phyloP scores from a whole-genome alignment of 768 basidiomycete genomes.

The Pleurotus sapidus region DNA sequence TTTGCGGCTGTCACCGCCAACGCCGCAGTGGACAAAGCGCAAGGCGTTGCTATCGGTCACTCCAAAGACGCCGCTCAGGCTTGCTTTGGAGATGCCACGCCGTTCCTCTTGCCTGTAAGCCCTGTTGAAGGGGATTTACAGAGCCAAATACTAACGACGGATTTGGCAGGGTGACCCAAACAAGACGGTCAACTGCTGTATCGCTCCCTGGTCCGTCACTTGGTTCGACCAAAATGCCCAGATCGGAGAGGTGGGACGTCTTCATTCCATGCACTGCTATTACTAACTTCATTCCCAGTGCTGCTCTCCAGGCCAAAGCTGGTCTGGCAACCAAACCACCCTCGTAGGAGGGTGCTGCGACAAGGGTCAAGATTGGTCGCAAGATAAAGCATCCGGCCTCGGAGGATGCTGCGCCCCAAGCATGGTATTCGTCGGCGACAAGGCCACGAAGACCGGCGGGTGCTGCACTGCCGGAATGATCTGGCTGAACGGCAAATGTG shows the following conservation, averaged over 20 bases:
- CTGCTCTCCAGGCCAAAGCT: neutral
- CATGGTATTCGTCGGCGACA: neutral
- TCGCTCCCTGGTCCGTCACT: neutral
- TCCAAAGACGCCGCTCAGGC: neutral
- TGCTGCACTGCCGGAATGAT: conserved; percentile 3
- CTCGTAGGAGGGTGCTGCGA: neutral
- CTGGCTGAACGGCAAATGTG: conserved; percentile 3
- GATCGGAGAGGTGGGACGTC: neutral
- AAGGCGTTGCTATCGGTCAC: neutral
- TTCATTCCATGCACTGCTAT: neutral
- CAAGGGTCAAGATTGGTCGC: neutral
- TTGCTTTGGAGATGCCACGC: conserved; percentile 3
- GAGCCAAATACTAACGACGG: neutral
- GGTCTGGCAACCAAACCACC: conserved; percentile 1
- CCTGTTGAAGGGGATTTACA: neutral
- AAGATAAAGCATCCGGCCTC: conserved; percentile 4
- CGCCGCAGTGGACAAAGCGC: neutral
- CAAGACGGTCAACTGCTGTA: conserved; percentile 3
- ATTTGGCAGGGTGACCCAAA: neutral
- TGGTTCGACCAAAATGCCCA: neutral
- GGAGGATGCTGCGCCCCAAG: conserved; percentile 1
- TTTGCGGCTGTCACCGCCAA: neutral
- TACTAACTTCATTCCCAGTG: neutral
- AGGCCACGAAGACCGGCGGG: conserved; percentile 2
- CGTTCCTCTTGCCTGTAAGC: conserved; percentile 1